Evolutionary conservation across 208 protist genomes (phyloP).

Genomic region (Phytomonas francai): DNA sequence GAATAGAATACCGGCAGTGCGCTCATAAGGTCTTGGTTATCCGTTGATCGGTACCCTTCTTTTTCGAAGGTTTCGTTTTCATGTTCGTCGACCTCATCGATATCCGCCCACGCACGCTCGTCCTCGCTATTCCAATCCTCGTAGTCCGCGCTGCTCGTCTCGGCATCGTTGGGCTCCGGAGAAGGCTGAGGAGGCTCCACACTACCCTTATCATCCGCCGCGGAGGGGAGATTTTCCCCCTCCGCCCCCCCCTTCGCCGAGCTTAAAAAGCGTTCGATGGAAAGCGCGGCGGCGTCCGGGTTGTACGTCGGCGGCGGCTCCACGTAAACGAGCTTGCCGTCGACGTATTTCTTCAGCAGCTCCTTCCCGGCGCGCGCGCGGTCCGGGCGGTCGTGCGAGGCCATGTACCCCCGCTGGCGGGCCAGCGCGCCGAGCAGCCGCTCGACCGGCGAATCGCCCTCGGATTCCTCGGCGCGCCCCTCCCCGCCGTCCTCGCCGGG

Average conservation of each 20-base stretch:
- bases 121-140: conserved; percentile 27
- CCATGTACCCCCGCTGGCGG: conserved; percentile 91
- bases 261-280: conserved; percentile 17
- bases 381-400: conserved; percentile 92
- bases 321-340: conserved; percentile 72
- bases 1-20: conserved; percentile 61
- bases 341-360: conserved; percentile 95
- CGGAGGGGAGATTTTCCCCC: not conserved
- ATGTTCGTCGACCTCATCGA: conserved; percentile 25
- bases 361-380: conserved; percentile 84
- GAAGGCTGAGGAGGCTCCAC: not conserved
- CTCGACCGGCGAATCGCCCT: conserved; percentile 43
- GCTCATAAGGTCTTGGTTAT: conserved; percentile 5
- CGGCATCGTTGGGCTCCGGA: not conserved
- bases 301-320: conserved; percentile 73
- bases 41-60: not conserved
- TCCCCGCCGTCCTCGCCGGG: conserved; percentile 57
- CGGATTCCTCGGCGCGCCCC: conserved; percentile 61
- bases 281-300: conserved; percentile 19
- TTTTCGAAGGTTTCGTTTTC: conserved; percentile 20
- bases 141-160: conserved; percentile 6
- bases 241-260: not conserved
- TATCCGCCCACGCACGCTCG: conserved; percentile 21
- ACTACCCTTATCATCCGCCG: not conserved
- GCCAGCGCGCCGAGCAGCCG: conserved; percentile 75